Base-by-base conservation (phyloP, 2,329 filamentous ascomycete genomes). In the Fusarium tjaetaba region DNA sequence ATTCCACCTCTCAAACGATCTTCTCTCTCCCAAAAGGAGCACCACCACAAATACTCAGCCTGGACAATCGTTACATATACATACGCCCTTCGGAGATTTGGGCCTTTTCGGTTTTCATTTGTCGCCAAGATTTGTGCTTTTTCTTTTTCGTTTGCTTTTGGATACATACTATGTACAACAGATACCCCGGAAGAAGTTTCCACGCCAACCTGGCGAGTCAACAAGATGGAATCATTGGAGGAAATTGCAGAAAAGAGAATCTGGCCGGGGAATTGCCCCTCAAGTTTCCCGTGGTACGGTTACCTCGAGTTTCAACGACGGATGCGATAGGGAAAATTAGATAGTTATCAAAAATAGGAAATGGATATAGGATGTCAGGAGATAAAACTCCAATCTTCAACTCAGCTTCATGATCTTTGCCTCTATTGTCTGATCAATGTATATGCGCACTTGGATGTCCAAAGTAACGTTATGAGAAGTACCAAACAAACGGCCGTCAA, bases 171-270 rank as follows among this genome's bases (percentile, higher is more conserved):
- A 72, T 78, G 76, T 78, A 78, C 63, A 78, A 77, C 75, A 78
- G 75, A 78, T 78, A 78, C 76, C 76, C 76, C 73, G 52, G 65
- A 72, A 64, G 73, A 68, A 77, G 72, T 76, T 73, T 75, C 46
- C 52, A 60, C 59, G 67, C 59, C 67, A 39, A 53, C 53, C 59
- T 66, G 72, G 75, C 70, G 71, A 72, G 67, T 59, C 48, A 56
- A 59, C 62, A 61, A 74, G 65, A 70, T 59, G 65, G 52, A 74
- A 65, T 57, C 67, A 73, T 65, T 69, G 59, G 68, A 52, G 56
- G 66, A 67, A 45, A 53, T 46, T 61, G 52, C 32, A 66, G 43
- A 64, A 53, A 42, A 24, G 62, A 59, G 58, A 63, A 49, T 28
- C 32, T 55, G n/a, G 26, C 30, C 22, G 8, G 34, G 24, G 48